A percentile compares a stretch with the other conserved stretches of the same genome.
Conservation (phyloP, 257 asterid species). For the Solanum raphanifolium region DNA sequence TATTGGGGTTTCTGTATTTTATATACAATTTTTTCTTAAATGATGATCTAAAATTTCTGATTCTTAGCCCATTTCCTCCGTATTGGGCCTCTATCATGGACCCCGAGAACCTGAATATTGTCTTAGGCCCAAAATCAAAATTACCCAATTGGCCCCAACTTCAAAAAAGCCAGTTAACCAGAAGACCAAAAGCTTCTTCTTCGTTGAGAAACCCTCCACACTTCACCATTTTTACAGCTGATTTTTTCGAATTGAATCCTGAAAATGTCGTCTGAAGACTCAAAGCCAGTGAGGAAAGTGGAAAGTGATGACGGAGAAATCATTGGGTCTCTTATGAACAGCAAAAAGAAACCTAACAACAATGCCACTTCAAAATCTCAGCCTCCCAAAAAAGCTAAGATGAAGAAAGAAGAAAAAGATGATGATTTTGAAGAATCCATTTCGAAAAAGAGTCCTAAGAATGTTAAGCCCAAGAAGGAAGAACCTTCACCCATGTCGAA, state of each 20-base stretch:
- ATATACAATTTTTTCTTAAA: too few species aligned
- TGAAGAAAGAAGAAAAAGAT: conserved; percentile 37
- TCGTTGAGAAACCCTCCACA: neutral
- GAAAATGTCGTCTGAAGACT: conserved; percentile 22
- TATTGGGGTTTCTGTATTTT: neutral
- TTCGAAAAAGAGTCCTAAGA: neutral
- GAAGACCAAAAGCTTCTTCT: neutral
- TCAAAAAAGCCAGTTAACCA: neutral
- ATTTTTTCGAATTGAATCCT: neutral
- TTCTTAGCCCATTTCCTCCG: neutral
- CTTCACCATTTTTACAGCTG: neutral
- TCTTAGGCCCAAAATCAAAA: neutral
- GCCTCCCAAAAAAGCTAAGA: conserved; percentile 8
- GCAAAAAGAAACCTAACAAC: conserved; percentile 20
- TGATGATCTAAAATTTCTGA: too few species aligned
- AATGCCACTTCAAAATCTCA: conserved; percentile 25
- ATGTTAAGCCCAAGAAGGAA: neutral
- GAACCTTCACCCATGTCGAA: neutral
- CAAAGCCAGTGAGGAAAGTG: conserved; percentile 25
- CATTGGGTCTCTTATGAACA: conserved; percentile 18
- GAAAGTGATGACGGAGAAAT: conserved; percentile 24
- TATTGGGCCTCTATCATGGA: neutral
- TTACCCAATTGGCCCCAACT: too few species aligned
- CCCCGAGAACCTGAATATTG: neutral
- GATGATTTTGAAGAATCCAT: conserved; percentile 34